Base-by-base conservation (phyloP, 192 early-diverging fungal species). In the Podochytrium sp. region DNA sequence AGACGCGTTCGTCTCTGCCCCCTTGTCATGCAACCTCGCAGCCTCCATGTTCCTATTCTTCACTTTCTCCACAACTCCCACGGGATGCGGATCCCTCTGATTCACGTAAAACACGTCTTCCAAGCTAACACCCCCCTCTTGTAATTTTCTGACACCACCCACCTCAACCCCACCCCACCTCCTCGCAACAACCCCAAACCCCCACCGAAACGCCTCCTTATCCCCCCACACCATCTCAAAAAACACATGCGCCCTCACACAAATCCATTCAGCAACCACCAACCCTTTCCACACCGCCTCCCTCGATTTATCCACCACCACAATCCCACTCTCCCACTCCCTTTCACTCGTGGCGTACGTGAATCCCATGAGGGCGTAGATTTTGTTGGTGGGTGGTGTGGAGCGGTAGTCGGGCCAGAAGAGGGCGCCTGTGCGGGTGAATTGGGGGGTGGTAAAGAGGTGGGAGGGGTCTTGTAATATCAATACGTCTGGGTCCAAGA, bases 161-260 rank as follows among this genome's bases (percentile, higher is more conserved):
- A 6, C 60, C 7, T 30, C 10, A 27, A 16, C 60, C 16, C 12
- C 32, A 14, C 10, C 12, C 10, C 10, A 14, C 14, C 37, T 34
- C 37, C 60, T 62, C 10, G 29, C 60, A 62, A 62, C 33, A 62
- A 66, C 25, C 65, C 12, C 39, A 33, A 66, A 66, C 7, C n/a
- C 65, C 65, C 65, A 66, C 2, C 43, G 65, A 66, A 66, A 66
- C 39, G 65, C 65, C 32, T 66, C 65, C 47, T 66, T 66, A 32
- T 66, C 65, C 2, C 65, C 65, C 65, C 65, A 66, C 49, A 66
- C 49, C 0, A 29, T 29, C 42, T 42, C 20, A 30, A 66, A 66
- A 51, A 50, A 66, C 23, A 66, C 49, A 16, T 50, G 18, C 3
- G 65, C 40, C 12, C 50, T 7, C 10, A 29, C 33, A 32, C 65